Evolutionary conservation across 352 stramenopile species (phyloP).

Genomic region (Vaucheria bursata): DNA sequence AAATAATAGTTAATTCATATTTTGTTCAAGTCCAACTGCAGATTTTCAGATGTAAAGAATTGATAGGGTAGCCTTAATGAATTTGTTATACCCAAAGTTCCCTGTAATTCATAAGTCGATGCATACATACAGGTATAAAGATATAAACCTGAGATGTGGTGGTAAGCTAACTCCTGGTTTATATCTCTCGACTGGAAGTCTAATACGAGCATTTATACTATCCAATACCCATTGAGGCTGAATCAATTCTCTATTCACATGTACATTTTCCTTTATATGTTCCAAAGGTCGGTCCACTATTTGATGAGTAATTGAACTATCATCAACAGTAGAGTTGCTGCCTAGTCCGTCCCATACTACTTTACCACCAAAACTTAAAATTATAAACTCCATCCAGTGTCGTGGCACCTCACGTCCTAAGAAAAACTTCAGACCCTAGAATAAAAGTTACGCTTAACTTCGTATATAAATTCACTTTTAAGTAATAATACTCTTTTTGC

Average conservation of each 20-base stretch:
- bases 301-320: constrained; percentile 91
- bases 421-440: constrained; percentile 71
- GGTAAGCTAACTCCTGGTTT: constrained; percentile 22
- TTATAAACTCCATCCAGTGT: constrained; percentile 87
- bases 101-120: too few species aligned
- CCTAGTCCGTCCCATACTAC: constrained; percentile 87
- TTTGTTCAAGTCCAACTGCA: too few species aligned
- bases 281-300: constrained; percentile 80
- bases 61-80: too few species aligned
- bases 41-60: too few species aligned
- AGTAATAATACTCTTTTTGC: too few species aligned
- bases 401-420: constrained; percentile 74
- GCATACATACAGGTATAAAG: too few species aligned
- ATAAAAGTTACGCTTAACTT: too few species aligned
- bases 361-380: constrained; percentile 80
- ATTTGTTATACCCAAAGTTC: too few species aligned
- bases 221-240: constrained; percentile 99
- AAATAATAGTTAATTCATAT: too few species aligned
- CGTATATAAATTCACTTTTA: too few species aligned
- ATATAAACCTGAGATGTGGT: constrained; percentile 25
- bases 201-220: constrained; percentile 87
- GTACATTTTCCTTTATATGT: too few species aligned
- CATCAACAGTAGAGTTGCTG: constrained; percentile 77
- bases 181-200: constrained; percentile 63
- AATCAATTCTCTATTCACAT: constrained; percentile 89